Evolutionary conservation across 148 eudicot genomes (phyloP), one percentile per base, ranked within the genome.

Genomic region (Heliamphora exappendiculata): DNA sequence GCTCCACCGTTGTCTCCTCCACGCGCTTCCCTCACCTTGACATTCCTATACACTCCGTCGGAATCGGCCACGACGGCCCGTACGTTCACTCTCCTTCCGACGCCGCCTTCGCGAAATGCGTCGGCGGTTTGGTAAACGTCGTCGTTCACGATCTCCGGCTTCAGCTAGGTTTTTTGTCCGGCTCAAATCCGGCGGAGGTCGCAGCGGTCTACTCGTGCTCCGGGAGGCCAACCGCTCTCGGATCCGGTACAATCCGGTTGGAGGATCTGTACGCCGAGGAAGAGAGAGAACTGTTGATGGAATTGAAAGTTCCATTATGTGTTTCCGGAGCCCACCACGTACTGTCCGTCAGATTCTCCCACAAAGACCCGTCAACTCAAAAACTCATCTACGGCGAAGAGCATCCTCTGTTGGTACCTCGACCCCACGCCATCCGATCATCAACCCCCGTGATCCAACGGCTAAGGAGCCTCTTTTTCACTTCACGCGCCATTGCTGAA

Each of bases 401-500:
- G 36, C 89, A 84, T 14, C 76, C 89, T 9, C 70, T 92, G 10
- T 6, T 78, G 11, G 85, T 95, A 0, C 96, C 97, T 0, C 84
- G 91, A 0, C 98, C 98, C 8, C 88, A 84, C 75, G 76, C 87
- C 73, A 83, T 89, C 72, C 80, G 93, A 68, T 92, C 97, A 1
- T 84, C 93, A 0, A 76, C 86, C 1, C 86, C 86, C 0, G 50
- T 71, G 19, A 84, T 90, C 87, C 86, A 90, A 84, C 91, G 91
- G 81, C 78, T 96, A 45, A 89, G 92, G 53, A 78, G 83, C 70
- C 82, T 87, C 0, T 96, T 93, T 66, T 79, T 93, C 11, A 73
- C 88, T 45, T 88, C 90, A 0, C 83, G 99, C 60, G 99, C 99
- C 10, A 86, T 91, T n/a, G 97, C 98, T 0, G 99, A 96, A 62